A percentile compares a stretch with the other conserved stretches of the same genome.
phyloP scores from a whole-genome alignment of 139 green algal species.

The Closterium sp. region DNA sequence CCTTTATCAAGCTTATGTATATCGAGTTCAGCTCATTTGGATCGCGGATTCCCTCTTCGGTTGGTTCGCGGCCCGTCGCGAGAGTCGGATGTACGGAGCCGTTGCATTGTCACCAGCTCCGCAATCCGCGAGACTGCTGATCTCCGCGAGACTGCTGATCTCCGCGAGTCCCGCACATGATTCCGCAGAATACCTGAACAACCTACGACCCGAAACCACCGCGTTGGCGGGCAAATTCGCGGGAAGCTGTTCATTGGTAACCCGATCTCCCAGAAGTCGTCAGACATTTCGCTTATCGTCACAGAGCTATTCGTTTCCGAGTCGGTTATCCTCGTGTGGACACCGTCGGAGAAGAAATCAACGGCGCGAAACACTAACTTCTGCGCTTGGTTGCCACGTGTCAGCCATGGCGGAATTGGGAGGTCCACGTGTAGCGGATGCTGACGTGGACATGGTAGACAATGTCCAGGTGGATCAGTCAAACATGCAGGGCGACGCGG shows the following conservation, averaged over 20 bases:
- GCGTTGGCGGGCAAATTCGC: neutral
- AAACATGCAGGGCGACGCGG: neutral
- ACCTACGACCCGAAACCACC: neutral
- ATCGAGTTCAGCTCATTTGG: neutral
- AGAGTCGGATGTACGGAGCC: neutral
- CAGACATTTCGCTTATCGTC: neutral
- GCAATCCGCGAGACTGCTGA: neutral
- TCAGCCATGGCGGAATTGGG: neutral
- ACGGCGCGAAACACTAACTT: too few relatives aligned
- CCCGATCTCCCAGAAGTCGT: neutral
- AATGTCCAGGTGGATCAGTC: neutral
- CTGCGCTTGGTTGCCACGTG: neutral
- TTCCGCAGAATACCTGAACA: neutral
- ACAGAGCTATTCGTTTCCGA: neutral
- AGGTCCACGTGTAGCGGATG: neutral
- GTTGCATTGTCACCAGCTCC: neutral
- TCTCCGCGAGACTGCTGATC: too few relatives aligned
- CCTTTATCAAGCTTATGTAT: neutral
- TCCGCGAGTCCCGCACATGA: neutral
- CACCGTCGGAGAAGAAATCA: neutral
- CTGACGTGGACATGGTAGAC: neutral
- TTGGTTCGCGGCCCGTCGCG: neutral
- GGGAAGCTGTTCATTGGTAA: neutral
- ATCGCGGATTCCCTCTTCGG: neutral
- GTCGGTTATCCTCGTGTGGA: neutral